Conservation (phyloP, 225 moss, liverwort and hornwort genomes). For the Physcomitrium patens region DNA sequence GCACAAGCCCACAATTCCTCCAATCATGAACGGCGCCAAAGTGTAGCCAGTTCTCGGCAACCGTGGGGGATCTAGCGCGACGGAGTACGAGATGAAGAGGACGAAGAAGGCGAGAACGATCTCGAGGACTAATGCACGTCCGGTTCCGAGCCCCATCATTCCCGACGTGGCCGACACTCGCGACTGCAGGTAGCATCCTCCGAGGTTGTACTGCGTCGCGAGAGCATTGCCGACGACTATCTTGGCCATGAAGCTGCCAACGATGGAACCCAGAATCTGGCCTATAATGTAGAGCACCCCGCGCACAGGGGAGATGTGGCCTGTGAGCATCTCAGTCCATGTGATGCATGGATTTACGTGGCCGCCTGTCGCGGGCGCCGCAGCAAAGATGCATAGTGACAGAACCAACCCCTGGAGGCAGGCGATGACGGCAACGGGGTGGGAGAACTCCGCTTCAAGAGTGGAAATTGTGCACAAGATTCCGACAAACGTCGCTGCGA, state of each 20-base stretch:
- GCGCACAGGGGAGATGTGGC: constrained; percentile 40
- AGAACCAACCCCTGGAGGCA: constrained; percentile 37
- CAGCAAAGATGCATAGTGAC: constrained; percentile 39
- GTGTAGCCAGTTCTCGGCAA: constrained; percentile 44
- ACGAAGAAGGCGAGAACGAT: constrained; percentile 43
- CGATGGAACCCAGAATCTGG: constrained; percentile 47
- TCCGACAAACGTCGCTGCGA: constrained; percentile 39
- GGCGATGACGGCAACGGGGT: constrained; percentile 33
- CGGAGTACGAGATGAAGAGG: constrained; percentile 45
- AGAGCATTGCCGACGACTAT: constrained; percentile 23
- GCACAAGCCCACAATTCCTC: constrained; percentile 35
- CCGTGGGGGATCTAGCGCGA: constrained; percentile 56
- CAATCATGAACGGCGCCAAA: constrained; percentile 47
- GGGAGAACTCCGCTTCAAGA: constrained; percentile 26
- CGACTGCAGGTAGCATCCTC: constrained; percentile 41
- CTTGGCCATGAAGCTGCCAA: constrained; percentile 31
- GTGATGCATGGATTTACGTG: constrained; percentile 56
- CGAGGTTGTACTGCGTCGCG: constrained; percentile 31
- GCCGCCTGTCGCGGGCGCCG: constrained; percentile 53
- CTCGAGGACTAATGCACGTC: constrained; percentile 45
- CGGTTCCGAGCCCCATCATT: neutral
- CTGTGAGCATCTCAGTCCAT: constrained; percentile 51
- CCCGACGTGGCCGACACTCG: constrained; percentile 25
- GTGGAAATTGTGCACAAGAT: constrained; percentile 29
- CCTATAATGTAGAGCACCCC: constrained; percentile 38